Evolutionary conservation across 305 asterid genomes (phyloP).

Genomic region (Fraxinus sp.): DNA sequence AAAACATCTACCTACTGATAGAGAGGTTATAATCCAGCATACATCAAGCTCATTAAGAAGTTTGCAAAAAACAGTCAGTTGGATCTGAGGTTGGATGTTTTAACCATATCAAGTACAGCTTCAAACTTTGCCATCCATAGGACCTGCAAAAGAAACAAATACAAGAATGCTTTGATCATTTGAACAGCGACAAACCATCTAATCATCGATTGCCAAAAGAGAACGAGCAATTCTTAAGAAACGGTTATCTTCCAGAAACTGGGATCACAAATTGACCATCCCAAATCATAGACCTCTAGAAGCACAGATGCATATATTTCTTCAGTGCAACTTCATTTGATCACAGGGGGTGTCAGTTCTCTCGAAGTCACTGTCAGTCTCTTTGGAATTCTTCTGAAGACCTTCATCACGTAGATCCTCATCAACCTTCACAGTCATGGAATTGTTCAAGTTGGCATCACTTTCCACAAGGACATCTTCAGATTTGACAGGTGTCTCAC

Average conservation of each 20-base stretch:
- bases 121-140: conserved; percentile 35
- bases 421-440: conserved; percentile 30
- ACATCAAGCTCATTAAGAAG: conserved; percentile 56
- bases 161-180: conserved; percentile 37
- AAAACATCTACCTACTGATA: conserved; percentile 56
- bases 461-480: conserved; percentile 34
- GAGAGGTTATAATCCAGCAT: conserved; percentile 58
- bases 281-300: conserved; percentile 30
- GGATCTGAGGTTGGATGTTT: conserved; percentile 41
- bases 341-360: conserved; percentile 21
- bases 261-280: conserved; percentile 28
- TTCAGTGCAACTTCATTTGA: conserved; percentile 13
- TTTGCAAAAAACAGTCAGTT: conserved; percentile 51
- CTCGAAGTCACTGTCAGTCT: conserved; percentile 21
- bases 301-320: conserved; percentile 22
- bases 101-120: conserved; percentile 43
- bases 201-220: conserved; percentile 35
- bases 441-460: conserved; percentile 34
- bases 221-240: conserved; percentile 29
- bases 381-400: conserved; percentile 18
- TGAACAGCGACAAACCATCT: conserved; percentile 39
- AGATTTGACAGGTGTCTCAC: conserved; percentile 39
- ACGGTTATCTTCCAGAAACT: conserved; percentile 28
- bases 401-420: conserved; percentile 28
- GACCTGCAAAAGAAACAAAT: conserved; percentile 78